Conservation (phyloP, 2,329 filamentous ascomycete species). For the Bipolaris gigantea region DNA sequence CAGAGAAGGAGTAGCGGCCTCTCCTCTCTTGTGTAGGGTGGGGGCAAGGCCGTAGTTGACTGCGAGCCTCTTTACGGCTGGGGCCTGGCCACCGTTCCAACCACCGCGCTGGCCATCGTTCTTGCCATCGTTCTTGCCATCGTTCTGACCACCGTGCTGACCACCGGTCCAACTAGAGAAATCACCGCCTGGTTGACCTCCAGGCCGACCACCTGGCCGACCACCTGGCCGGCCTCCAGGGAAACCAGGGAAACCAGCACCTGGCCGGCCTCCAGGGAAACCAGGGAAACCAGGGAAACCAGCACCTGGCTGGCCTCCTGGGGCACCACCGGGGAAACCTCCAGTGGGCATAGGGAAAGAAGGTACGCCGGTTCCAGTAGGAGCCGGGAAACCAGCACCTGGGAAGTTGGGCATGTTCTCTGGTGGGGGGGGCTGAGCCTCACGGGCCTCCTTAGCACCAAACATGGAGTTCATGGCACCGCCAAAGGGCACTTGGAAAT, state of each 20-base stretch:
- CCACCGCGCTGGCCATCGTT: background rate
- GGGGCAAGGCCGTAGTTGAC: slow-evolving; percentile 24
- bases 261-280: background rate
- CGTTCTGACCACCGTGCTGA: background rate
- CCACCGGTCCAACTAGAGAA: background rate
- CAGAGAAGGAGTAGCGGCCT: slow-evolving; percentile 2
- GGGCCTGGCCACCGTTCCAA: background rate
- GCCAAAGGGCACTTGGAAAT: slow-evolving; percentile 10
- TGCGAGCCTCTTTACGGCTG: slow-evolving; percentile 3
- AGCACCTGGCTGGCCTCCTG: background rate
- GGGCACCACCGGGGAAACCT: background rate
- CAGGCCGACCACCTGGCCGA: too few relatives aligned
- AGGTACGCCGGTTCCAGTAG: slow-evolving; percentile 7
- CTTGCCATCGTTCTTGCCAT: background rate
- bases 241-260: background rate
- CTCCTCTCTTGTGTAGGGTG: slow-evolving; percentile 8
- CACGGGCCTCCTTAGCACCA: slow-evolving; percentile 12
- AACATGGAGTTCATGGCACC: slow-evolving; percentile 18
- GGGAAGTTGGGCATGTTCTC: background rate
- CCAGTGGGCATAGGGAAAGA: background rate
- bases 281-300: too few relatives aligned
- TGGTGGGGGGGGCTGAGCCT: slow-evolving; percentile 5
- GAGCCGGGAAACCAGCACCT: slow-evolving; percentile 5
- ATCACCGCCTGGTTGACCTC: background rate
- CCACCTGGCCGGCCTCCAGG: background rate